phyloP scores from a whole-genome alignment of 768 basidiomycete genomes.

The Suillus cothurnatus region DNA sequence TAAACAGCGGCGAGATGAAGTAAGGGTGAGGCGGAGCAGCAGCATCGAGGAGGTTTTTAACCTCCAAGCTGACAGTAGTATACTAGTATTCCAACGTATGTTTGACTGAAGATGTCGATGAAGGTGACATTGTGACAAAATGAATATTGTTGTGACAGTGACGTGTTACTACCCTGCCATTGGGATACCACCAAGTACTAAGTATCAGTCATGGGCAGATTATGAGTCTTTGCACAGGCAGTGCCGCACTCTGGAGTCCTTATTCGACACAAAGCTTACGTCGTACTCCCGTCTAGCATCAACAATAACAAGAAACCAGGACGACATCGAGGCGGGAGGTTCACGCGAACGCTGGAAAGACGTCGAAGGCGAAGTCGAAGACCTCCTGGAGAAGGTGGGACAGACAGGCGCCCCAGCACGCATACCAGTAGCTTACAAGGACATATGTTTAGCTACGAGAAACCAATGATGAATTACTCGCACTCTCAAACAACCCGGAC shows the following conservation, averaged over 20 bases:
- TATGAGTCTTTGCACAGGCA: slow-evolving; percentile 92
- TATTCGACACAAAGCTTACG: slow-evolving; percentile 89
- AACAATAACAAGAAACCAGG: slow-evolving; percentile 52
- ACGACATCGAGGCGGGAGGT: slow-evolving; percentile 70
- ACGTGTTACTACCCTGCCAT: neutral
- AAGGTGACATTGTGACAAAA: neutral
- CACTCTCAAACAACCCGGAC: slow-evolving; percentile 67
- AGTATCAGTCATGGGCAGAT: slow-evolving; percentile 64
- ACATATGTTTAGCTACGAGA: slow-evolving; percentile 67
- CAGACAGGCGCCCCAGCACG: neutral
- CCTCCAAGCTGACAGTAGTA: neutral
- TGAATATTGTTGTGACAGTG: neutral
- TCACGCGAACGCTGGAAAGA: slow-evolving; percentile 77
- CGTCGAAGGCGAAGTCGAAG: slow-evolving; percentile 84
- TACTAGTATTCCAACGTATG: no score
- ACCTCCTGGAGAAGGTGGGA: slow-evolving; percentile 78
- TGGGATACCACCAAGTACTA: neutral
- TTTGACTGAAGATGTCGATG: no score
- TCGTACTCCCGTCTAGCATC: slow-evolving; percentile 87
- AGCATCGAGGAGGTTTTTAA: neutral
- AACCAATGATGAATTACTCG: slow-evolving; percentile 78
- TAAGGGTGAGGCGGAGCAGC: neutral
- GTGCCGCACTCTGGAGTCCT: slow-evolving; percentile 90
- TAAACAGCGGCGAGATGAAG: neutral
- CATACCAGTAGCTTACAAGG: slow-evolving; percentile 4